Percentiles rank a stretch among this genome's conserved stretches.
Evolutionary conservation across 2,329 filamentous ascomycete species (phyloP).

Genomic region (Sporothrix pallida): DNA sequence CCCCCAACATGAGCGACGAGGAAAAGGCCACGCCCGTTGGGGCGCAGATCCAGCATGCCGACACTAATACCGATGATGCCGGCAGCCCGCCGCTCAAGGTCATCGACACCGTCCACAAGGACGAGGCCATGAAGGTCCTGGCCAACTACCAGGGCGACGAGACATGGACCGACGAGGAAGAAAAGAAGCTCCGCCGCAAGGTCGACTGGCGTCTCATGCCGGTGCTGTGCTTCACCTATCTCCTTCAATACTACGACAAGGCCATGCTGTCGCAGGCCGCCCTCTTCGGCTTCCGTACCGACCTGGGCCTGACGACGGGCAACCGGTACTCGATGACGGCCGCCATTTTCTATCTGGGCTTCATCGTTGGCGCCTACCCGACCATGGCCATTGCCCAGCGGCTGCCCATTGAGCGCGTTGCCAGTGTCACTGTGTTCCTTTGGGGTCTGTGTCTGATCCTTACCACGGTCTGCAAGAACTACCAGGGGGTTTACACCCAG

Average conservation of each 20-base stretch:
- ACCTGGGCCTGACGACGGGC: constrained; percentile 49
- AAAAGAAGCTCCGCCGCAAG: constrained; percentile 40
- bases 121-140: constrained; percentile 31
- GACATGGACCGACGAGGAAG: constrained; percentile 28
- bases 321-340: constrained; percentile 53
- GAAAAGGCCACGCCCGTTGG: constrained; percentile 10
- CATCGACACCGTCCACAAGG: constrained; percentile 30
- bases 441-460: constrained; percentile 43
- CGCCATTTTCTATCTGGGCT: constrained; percentile 57
- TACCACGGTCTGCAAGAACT: constrained; percentile 48
- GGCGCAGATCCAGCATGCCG: constrained; percentile 4
- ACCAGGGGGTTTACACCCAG: constrained; percentile 50
- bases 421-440: constrained; percentile 20
- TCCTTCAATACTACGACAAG: constrained; percentile 36
- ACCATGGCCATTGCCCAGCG: constrained; percentile 40
- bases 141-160: constrained; percentile 29
- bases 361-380: constrained; percentile 55
- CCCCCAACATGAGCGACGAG: constrained; percentile 12
- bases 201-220: constrained; percentile 54
- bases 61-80: constrained; percentile 4
- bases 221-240: constrained; percentile 44
- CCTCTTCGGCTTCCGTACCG: constrained; percentile 50
- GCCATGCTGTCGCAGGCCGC: constrained; percentile 44
- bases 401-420: constrained; percentile 27
- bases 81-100: constrained; percentile 9